Conservation (phyloP, 306 rosid species). For the Casuarina glauca region DNA sequence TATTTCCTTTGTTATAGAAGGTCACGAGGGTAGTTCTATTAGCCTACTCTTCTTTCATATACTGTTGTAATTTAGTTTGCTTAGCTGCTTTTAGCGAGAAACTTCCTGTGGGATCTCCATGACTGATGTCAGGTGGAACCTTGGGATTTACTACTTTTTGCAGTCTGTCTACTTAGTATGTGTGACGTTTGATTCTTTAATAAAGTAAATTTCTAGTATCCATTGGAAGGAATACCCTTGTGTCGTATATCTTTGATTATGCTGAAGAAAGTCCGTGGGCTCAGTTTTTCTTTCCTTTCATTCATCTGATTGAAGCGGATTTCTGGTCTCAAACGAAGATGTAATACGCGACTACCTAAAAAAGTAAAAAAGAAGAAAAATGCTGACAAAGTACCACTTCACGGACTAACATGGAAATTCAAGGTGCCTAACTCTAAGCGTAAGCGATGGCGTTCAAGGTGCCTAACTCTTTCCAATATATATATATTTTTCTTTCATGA, state of each 20-base stretch:
- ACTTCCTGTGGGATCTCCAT: constrained; percentile 13
- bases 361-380: no score
- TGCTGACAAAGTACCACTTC: no score
- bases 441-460: no score
- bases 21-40: constrained; percentile 18
- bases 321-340: not conserved
- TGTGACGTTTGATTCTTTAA: constrained; percentile 10
- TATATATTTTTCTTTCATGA: no score
- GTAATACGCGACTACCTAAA: no score
- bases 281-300: not conserved
- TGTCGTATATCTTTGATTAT: not conserved
- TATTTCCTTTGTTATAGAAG: constrained; percentile 21
- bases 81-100: not conserved
- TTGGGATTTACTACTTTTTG: constrained; percentile 2
- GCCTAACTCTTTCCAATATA: no score
- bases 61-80: constrained; percentile 14
- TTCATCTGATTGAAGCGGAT: not conserved
- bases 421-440: no score
- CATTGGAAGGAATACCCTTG: not conserved
- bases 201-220: not conserved
- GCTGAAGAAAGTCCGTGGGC: not conserved
- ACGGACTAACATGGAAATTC: no score
- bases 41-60: not conserved
- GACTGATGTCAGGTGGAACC: not conserved
- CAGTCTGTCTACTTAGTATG: constrained; percentile 12